Evolutionary conservation across 2,329 filamentous ascomycete genomes (phyloP).

Genomic region (Penicillium sp.): DNA sequence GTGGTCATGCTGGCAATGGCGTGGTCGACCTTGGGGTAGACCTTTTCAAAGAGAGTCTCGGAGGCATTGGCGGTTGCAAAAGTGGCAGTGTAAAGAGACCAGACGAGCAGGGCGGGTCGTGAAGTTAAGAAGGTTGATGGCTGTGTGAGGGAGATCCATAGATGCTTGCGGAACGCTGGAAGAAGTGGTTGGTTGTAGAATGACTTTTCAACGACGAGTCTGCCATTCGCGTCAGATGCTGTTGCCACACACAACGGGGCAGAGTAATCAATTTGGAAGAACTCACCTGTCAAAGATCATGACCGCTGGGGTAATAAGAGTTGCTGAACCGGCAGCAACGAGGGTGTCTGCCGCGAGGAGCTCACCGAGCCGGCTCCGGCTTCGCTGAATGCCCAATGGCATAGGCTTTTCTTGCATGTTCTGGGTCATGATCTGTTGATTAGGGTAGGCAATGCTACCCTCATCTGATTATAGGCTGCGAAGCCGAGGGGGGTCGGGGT

Average conservation of each 20-base stretch:
- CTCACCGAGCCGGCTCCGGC: conserved; percentile 36
- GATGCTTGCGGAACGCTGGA: conserved; percentile 32
- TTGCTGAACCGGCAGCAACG: conserved; percentile 67
- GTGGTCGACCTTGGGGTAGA: conserved; percentile 50
- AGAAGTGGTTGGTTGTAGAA: conserved; percentile 35
- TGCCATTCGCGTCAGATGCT: conserved; percentile 12
- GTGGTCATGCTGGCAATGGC: conserved; percentile 72
- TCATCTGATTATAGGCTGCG: conserved; percentile 6
- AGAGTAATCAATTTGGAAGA: no score
- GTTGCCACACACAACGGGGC: no score
- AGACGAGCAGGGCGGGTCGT: conserved; percentile 43
- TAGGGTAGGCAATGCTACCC: conserved; percentile 4
- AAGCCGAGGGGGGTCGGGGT: not conserved
- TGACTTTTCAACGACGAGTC: conserved; percentile 44
- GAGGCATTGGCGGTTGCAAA: conserved; percentile 83
- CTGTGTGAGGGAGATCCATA: conserved; percentile 36
- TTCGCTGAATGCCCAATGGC: conserved; percentile 30
- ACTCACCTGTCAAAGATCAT: conserved; percentile 75
- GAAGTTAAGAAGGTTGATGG: conserved; percentile 40
- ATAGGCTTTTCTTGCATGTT: conserved; percentile 24
- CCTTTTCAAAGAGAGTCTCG: conserved; percentile 71
- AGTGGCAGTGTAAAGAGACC: conserved; percentile 72
- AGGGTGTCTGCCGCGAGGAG: conserved; percentile 61
- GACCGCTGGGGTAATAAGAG: conserved; percentile 73
- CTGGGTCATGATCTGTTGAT: conserved; percentile 24